Evolutionary conservation across 2,329 filamentous ascomycete genomes (phyloP).

Genomic region (Colletotrichum sp.): DNA sequence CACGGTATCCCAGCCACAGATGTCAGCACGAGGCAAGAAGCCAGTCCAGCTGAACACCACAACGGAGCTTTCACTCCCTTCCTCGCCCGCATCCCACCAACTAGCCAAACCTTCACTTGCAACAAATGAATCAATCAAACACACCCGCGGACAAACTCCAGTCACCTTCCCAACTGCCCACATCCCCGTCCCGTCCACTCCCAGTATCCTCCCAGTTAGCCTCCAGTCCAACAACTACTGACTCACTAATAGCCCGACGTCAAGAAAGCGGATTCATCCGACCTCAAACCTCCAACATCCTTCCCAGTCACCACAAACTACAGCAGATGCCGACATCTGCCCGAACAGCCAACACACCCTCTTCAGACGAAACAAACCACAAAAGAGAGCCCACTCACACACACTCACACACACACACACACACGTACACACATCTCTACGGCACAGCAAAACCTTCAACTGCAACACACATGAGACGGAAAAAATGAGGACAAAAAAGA

Average conservation of each 20-base stretch:
- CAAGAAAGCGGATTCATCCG: background rate
- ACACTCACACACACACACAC: background rate
- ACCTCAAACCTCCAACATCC: background rate
- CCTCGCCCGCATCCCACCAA: too few relatives aligned
- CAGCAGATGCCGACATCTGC: background rate
- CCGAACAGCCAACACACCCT: background rate
- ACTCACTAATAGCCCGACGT: background rate
- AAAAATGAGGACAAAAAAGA: background rate
- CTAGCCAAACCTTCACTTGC: accelerated
- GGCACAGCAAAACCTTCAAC: background rate
- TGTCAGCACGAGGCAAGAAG: background rate
- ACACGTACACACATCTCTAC: background rate
- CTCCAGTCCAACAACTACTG: background rate
- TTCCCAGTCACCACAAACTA: background rate
- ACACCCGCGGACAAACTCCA: background rate
- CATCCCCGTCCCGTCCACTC: background rate
- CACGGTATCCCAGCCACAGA: accelerated
- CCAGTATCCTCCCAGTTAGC: background rate
- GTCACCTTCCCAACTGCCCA: accelerated
- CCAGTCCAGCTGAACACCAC: accelerated
- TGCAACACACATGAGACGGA: constrained; percentile 9
- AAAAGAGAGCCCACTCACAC: background rate
- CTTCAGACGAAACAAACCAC: constrained; percentile 9
- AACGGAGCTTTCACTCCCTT: background rate
- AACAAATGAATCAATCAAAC: background rate